phyloP scores from a whole-genome alignment of 371 early-diverging fungal species.

The Smittium mucronatum region DNA sequence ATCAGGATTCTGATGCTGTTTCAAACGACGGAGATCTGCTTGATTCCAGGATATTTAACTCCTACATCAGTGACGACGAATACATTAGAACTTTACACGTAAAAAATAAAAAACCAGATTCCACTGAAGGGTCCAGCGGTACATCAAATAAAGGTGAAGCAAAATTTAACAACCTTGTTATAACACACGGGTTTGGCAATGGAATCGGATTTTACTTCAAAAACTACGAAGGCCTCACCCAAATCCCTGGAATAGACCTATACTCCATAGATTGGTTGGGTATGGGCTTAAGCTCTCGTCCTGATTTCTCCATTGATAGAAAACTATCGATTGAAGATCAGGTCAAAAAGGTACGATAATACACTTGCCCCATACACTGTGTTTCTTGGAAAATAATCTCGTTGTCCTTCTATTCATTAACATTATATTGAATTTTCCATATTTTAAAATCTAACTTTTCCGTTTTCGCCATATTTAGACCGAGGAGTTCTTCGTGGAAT shows the following conservation, averaged over 20 bases:
- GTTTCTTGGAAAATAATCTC: background rate
- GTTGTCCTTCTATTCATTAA: too few relatives aligned
- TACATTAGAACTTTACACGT: slow-evolving; percentile 5
- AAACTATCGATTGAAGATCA: background rate
- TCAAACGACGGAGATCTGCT: background rate
- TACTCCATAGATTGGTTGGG: slow-evolving; percentile 84
- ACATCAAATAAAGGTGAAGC: background rate
- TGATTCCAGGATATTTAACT: background rate
- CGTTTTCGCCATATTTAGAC: slow-evolving; percentile 21
- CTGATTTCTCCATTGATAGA: slow-evolving; percentile 42
- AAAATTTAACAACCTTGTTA: slow-evolving; percentile 40
- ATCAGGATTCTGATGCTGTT: background rate
- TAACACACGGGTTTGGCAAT: slow-evolving; percentile 89
- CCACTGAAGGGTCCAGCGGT: background rate
- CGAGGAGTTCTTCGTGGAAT: slow-evolving; percentile 79
- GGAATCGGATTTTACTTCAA: slow-evolving; percentile 83
- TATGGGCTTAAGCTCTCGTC: slow-evolving; percentile 71
- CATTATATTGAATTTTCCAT: background rate
- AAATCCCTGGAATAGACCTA: slow-evolving; percentile 50
- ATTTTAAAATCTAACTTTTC: background rate
- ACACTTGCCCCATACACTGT: background rate
- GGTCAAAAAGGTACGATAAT: background rate
- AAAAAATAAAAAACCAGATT: background rate
- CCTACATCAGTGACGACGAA: background rate
- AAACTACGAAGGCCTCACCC: slow-evolving; percentile 56